These are phyloP conservation scores for Schwanniomyces etchellsii DNA, from an alignment of 1,139 yeast genomes.

Conservation along the genomic window DNA sequence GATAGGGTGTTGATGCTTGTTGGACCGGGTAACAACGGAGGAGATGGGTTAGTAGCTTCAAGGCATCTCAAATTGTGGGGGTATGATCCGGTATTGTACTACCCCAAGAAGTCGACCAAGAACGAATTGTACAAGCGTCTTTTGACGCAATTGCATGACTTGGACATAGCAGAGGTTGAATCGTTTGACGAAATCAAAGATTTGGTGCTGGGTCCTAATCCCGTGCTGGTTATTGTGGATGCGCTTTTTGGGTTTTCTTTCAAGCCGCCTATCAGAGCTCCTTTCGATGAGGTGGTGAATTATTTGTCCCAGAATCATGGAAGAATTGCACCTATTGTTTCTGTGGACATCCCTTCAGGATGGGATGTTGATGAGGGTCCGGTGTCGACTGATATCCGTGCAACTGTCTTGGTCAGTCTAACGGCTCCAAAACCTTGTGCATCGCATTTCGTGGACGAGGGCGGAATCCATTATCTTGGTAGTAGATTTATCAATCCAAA, in stretches of 20 bases:
- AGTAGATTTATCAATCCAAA: constrained; percentile 72
- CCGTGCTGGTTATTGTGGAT: constrained; percentile 51
- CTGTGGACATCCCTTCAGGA: constrained; percentile 91
- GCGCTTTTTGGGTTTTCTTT: constrained; percentile 92
- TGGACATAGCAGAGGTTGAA: constrained; percentile 42
- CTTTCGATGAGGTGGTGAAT: constrained; percentile 58
- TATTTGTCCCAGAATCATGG: constrained; percentile 31
- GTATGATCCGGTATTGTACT: constrained; percentile 63
- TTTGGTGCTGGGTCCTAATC: constrained; percentile 14
- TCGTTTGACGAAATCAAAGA: constrained; percentile 30
- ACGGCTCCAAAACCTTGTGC: constrained; percentile 96
- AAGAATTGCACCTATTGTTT: constrained; percentile 52
- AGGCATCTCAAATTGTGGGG: constrained; percentile 79
- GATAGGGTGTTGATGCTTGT: constrained; percentile 59
- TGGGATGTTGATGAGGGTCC: constrained; percentile 97
- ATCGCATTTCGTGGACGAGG: constrained; percentile 27
- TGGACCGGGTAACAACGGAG: constrained; percentile 97
- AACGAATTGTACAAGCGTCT: constrained; percentile 40
- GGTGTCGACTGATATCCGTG: constrained; percentile 38
- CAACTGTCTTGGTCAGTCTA: constrained; percentile 68
- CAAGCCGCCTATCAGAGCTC: constrained; percentile 79
- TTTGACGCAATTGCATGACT: constrained; percentile 52
- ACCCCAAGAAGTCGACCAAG: constrained; percentile 54
- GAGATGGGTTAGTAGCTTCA: constrained; percentile 95
- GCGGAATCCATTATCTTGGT: constrained; percentile 67